Conservation (phyloP, 108 stramenopile genomes). For the Hondaea fermentalgiana region DNA sequence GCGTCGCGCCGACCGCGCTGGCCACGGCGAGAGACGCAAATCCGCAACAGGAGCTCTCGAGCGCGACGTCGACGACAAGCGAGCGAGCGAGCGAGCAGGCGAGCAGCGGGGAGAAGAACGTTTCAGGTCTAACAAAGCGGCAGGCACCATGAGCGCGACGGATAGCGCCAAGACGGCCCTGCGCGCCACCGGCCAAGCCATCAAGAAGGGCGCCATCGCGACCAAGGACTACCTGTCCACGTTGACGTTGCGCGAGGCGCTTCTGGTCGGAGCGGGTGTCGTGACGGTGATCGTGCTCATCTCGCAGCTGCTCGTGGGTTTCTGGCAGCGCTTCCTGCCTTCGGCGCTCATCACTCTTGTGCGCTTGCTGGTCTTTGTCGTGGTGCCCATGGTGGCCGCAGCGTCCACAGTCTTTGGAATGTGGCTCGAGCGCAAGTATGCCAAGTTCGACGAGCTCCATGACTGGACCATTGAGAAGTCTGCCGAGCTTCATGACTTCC, state of each 20-base stretch:
- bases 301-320: constrained; percentile 6
- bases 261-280: neutral
- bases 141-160: neutral
- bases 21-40: too few species aligned
- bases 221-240: neutral
- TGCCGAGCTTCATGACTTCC: neutral
- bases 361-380: neutral
- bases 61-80: too few species aligned
- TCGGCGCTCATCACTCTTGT: neutral
- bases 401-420: neutral
- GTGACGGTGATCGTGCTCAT: neutral
- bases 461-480: neutral
- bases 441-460: neutral
- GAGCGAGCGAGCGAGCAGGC: too few species aligned
- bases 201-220: neutral
- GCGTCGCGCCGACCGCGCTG: too few species aligned
- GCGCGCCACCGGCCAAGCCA: neutral
- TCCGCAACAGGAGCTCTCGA: too few species aligned
- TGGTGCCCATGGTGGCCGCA: neutral
- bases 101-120: too few species aligned
- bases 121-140: too few species aligned
- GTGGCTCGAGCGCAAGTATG: constrained; percentile 15
- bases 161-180: constrained; percentile 2
- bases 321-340: constrained; percentile 4
- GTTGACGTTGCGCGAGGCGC: neutral